These are phyloP conservation scores for Vitis rotundifolia DNA, from an alignment of 164 flowering plant genomes.

Conservation along the genomic window DNA sequence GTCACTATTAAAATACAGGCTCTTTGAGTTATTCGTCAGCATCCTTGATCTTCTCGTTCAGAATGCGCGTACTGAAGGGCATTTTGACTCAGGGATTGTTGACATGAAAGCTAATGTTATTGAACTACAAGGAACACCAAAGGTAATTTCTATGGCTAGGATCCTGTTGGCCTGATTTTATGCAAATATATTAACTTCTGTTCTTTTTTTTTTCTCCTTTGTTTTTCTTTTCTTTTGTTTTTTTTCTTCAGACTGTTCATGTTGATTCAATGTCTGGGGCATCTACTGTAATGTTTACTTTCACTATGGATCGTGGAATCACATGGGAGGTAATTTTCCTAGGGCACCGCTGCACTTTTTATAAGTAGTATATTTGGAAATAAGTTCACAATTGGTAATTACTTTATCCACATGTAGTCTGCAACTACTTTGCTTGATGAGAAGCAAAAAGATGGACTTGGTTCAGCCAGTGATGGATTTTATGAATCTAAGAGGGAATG, in stretches of 20 bases:
- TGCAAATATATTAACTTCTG: slow-evolving; percentile 13
- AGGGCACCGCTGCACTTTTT: too few relatives aligned
- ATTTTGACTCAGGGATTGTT: slow-evolving; percentile 93
- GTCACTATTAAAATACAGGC: slow-evolving; percentile 44
- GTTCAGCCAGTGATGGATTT: slow-evolving; percentile 70
- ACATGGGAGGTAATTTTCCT: slow-evolving; percentile 78
- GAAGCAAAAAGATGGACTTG: slow-evolving; percentile 66
- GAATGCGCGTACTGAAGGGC: slow-evolving; percentile 90
- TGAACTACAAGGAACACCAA: slow-evolving; percentile 72
- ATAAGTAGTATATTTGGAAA: too few relatives aligned
- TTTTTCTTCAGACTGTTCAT: slow-evolving; percentile 79
- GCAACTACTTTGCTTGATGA: slow-evolving; percentile 72
- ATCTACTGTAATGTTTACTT: slow-evolving; percentile 78
- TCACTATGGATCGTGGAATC: slow-evolving; percentile 88
- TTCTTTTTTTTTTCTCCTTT: neutral
- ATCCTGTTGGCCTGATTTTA: slow-evolving; percentile 7
- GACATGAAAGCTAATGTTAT: slow-evolving; percentile 80
- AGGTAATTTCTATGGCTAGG: slow-evolving; percentile 44
- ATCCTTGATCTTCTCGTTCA: slow-evolving; percentile 80
- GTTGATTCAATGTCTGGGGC: slow-evolving; percentile 90
- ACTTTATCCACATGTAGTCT: slow-evolving; percentile 36
- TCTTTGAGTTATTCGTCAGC: slow-evolving; percentile 86
- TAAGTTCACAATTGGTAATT: neutral
- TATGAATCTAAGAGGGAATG: slow-evolving; percentile 96
- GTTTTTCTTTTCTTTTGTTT: neutral